Evolutionary conservation across 1,139 yeast species (phyloP).

Genomic region (Zygosaccharomyces sapae): DNA sequence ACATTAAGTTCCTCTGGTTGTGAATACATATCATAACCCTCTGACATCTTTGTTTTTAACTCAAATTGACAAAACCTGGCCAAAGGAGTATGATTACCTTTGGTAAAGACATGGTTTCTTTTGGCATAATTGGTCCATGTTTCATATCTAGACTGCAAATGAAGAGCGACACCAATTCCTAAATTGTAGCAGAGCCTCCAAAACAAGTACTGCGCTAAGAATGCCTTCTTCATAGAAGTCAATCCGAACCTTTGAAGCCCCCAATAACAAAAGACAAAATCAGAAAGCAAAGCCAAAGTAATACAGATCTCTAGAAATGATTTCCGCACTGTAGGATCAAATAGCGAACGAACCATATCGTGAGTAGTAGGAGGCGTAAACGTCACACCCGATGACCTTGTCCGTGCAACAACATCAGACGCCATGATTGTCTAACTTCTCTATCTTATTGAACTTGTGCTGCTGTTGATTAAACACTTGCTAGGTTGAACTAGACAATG

Average conservation of each 20-base stretch:
- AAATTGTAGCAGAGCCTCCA: slow-evolving; percentile 78
- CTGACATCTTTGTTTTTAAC: slow-evolving; percentile 59
- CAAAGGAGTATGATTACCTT: slow-evolving; percentile 36
- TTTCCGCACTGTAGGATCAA: slow-evolving; percentile 72
- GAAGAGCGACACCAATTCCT: slow-evolving; percentile 72
- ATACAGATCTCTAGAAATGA: slow-evolving; percentile 63
- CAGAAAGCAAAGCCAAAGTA: slow-evolving; percentile 48
- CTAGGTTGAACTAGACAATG: slow-evolving; percentile 10
- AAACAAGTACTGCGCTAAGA: slow-evolving; percentile 53
- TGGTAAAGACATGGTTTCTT: slow-evolving; percentile 45
- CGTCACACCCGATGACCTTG: slow-evolving; percentile 36
- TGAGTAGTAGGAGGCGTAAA: slow-evolving; percentile 76
- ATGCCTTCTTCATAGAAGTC: slow-evolving; percentile 22
- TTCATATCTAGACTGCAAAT: slow-evolving; percentile 61
- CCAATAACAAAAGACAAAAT: slow-evolving; percentile 48
- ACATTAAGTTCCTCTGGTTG: slow-evolving; percentile 76
- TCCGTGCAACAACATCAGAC: slow-evolving; percentile 20
- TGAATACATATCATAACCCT: slow-evolving; percentile 45
- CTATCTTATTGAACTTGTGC: background rate
- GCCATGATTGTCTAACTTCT: background rate
- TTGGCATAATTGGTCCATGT: slow-evolving; percentile 55
- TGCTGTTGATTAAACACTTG: background rate
- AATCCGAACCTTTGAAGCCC: slow-evolving; percentile 30
- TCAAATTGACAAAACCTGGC: slow-evolving; percentile 48
- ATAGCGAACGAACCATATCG: slow-evolving; percentile 79